These are phyloP conservation scores for Wickerhamiella hasegawae DNA, from an alignment of 805 yeast genomes.

Conservation along the genomic window DNA sequence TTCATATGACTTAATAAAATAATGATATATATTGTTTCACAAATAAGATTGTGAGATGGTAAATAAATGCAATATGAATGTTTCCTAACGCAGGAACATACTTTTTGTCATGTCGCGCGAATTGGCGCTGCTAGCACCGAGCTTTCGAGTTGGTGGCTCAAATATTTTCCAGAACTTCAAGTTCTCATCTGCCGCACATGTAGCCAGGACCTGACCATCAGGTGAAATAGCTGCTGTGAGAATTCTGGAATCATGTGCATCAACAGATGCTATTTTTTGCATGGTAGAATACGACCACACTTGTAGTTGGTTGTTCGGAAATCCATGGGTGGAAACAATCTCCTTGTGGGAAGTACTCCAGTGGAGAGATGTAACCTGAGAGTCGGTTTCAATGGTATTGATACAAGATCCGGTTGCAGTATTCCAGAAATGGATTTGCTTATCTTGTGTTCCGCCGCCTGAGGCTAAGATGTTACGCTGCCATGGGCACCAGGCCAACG, in stretches of 20 bases:
- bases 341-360: constrained; percentile 62
- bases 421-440: constrained; percentile 87
- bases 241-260: constrained; percentile 84
- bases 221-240: constrained; percentile 75
- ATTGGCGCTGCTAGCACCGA: neutral
- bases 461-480: constrained; percentile 74
- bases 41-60: no score
- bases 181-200: constrained; percentile 93
- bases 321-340: constrained; percentile 87
- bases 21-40: no score
- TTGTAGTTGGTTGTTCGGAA: constrained; percentile 70
- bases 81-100: neutral
- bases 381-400: constrained; percentile 76
- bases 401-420: constrained; percentile 76
- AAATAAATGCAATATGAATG: no score
- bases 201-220: constrained; percentile 78
- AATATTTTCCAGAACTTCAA: constrained; percentile 88
- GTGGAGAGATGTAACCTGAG: constrained; percentile 82
- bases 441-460: constrained; percentile 92
- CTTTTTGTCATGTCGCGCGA: neutral
- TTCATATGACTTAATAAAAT: no score
- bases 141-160: constrained; percentile 26
- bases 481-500: constrained; percentile 88
- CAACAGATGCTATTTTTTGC: constrained; percentile 77
- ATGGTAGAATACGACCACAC: constrained; percentile 75